Conservation (phyloP, 805 yeast genomes). For the Ogataea saltuana region DNA sequence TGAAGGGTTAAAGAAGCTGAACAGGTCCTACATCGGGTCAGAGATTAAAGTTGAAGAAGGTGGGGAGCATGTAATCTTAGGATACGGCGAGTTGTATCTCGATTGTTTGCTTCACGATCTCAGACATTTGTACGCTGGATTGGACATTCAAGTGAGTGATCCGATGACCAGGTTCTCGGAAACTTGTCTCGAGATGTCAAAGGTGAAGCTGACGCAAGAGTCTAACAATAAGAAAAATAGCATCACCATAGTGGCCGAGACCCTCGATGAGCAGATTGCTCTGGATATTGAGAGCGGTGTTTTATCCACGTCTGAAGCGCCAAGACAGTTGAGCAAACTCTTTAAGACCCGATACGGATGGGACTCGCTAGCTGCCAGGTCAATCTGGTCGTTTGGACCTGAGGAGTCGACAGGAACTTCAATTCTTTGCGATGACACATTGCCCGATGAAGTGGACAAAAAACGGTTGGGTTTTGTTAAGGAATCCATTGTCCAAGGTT, state of each 20-base stretch:
- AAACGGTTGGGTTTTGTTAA: slow-evolving; percentile 44
- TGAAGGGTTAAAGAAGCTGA: slow-evolving; percentile 64
- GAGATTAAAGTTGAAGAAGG: slow-evolving; percentile 79
- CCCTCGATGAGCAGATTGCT: slow-evolving; percentile 57
- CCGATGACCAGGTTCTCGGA: slow-evolving; percentile 82
- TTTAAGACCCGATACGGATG: slow-evolving; percentile 64
- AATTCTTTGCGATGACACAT: slow-evolving; percentile 64
- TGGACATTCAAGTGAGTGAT: slow-evolving; percentile 79
- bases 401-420: slow-evolving; percentile 53
- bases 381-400: slow-evolving; percentile 78
- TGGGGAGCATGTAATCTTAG: slow-evolving; percentile 80
- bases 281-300: slow-evolving; percentile 55
- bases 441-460: slow-evolving; percentile 70
- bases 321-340: slow-evolving; percentile 49
- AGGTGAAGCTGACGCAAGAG: slow-evolving; percentile 62
- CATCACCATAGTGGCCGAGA: slow-evolving; percentile 76
- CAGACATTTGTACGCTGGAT: slow-evolving; percentile 58
- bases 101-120: slow-evolving; percentile 83
- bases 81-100: slow-evolving; percentile 84
- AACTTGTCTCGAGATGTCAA: slow-evolving; percentile 65
- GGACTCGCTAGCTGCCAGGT: slow-evolving; percentile 83
- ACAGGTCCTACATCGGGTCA: slow-evolving; percentile 64
- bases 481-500: slow-evolving; percentile 70
- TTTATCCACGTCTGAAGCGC: slow-evolving; percentile 34
- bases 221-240: slow-evolving; percentile 55